Conservation (phyloP, 805 yeast genomes). For the Cyberlindnera lachancei region DNA sequence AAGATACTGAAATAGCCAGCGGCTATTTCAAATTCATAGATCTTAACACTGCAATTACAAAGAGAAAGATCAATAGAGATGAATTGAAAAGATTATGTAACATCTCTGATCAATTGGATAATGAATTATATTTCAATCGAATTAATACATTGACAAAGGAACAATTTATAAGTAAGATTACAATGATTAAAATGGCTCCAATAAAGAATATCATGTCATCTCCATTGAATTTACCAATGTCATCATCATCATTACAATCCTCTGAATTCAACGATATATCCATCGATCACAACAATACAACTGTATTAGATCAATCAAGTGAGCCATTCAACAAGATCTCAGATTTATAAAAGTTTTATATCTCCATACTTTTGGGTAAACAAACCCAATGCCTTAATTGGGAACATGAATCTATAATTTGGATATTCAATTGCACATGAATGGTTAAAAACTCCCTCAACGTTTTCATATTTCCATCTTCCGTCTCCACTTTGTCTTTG, state of each 20-base stretch:
- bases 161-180: conserved; percentile 2
- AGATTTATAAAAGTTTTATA: background rate
- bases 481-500: conserved; percentile 65
- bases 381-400: conserved; percentile 89
- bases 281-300: too few relatives aligned
- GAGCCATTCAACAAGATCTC: conserved; percentile 7
- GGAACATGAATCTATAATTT: conserved; percentile 79
- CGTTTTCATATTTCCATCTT: conserved; percentile 76
- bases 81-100: too few relatives aligned
- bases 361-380: conserved; percentile 28
- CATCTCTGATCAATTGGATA: too few relatives aligned
- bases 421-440: conserved; percentile 94
- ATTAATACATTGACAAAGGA: too few relatives aligned
- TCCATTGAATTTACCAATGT: too few relatives aligned
- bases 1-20: too few relatives aligned
- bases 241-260: background rate
- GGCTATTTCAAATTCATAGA: conserved; percentile 6
- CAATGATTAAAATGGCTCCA: conserved; percentile 2
- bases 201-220: too few relatives aligned
- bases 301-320: too few relatives aligned
- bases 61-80: conserved; percentile 5
- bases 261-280: conserved; percentile 10
- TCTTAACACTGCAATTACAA: conserved; percentile 3
- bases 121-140: too few relatives aligned
- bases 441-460: conserved; percentile 96